Base-by-base conservation (phyloP, 805 yeast species). In the Starmerella powellii region DNA sequence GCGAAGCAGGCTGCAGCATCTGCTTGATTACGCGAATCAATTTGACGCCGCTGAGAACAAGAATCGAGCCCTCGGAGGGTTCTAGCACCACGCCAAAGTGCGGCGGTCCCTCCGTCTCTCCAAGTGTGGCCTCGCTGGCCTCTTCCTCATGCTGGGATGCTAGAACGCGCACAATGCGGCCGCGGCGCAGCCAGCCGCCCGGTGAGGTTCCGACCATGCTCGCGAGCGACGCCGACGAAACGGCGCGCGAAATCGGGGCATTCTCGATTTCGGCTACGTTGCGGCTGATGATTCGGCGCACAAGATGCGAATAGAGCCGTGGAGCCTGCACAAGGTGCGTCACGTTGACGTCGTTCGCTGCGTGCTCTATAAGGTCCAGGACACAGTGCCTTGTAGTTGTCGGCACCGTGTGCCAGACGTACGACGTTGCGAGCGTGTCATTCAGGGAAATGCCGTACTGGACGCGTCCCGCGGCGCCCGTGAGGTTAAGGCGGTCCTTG, bases 391-490 rank as follows among this genome's bases (percentile, higher is more conserved):
- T 33, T n/a, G 47, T 44, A 11, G 42, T 16, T 4, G 54, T 45
- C 4, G 49, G 52, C 28, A 40, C 37, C 3, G 49, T 32, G 38
- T 47, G 50, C 55, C 52, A 51, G 11, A 49, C 51, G 29, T 51
- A 49, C 4, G 46, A 33, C 4, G 53, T 47, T 15, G 50, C 42
- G 23, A 51, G 36, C 10, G 45, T 36, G 30, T 51, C 53, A 26
- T 45, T 34, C 31, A 51, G 39, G 15, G 53, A 47, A 19, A 51
- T 37, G 34, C 55, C 53, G n/a, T 43, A 42, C 26, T 43, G 45
- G 6, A 49, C 44, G 19, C 32, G 27, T 2, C 34, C 32, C 6
- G 41, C 20, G 5, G 40, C 32, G 23, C 41, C 42, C 12, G 38
- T 33, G 18, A 13, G 18, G 21, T 41, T 34, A 10, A 53, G 37